phyloP scores from a whole-genome alignment of 768 basidiomycete genomes.

The Suillus bovinus region DNA sequence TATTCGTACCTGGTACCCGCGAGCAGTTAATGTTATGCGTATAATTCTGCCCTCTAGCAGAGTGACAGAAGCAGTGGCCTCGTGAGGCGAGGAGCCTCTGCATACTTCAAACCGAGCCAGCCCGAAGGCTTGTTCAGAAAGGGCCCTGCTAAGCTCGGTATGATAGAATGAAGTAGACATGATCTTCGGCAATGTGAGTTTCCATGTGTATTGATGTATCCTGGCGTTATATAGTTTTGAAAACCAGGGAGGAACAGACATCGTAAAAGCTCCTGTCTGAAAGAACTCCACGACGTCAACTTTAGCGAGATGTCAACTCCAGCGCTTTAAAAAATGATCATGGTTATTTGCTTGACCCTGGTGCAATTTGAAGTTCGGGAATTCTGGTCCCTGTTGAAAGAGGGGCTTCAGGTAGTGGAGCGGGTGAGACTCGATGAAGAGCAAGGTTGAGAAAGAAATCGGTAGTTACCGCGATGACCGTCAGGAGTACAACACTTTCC shows the following conservation, averaged over 20 bases:
- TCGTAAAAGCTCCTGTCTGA: constrained; percentile 17
- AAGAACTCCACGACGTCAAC: constrained; percentile 16
- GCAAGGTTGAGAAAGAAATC: constrained; percentile 5
- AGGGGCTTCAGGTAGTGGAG: constrained; percentile 3
- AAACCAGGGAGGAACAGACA: constrained; percentile 29
- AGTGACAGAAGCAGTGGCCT: constrained; percentile 54
- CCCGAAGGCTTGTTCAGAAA: constrained; percentile 60
- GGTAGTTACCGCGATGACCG: constrained; percentile 14
- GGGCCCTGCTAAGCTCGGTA: constrained; percentile 53
- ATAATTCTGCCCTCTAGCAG: constrained; percentile 56
- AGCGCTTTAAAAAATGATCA: constrained; percentile 23
- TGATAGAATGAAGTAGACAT: constrained; percentile 34
- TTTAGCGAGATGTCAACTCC: constrained; percentile 16
- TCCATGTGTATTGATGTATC: constrained; percentile 19
- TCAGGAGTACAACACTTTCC: constrained; percentile 5
- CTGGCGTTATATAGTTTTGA: constrained; percentile 28
- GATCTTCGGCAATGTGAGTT: constrained; percentile 13
- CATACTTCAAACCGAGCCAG: constrained; percentile 47
- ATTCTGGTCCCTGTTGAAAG: not conserved
- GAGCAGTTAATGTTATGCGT: constrained; percentile 46
- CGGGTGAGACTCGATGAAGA: not conserved
- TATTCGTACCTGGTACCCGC: constrained; percentile 55
- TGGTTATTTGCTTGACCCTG: constrained; percentile 30
- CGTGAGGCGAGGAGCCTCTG: constrained; percentile 37
- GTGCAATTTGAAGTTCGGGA: constrained; percentile 22